Evolutionary conservation across 2,329 filamentous ascomycete species (phyloP).

Genomic region (Fonsecaea pugnacius): DNA sequence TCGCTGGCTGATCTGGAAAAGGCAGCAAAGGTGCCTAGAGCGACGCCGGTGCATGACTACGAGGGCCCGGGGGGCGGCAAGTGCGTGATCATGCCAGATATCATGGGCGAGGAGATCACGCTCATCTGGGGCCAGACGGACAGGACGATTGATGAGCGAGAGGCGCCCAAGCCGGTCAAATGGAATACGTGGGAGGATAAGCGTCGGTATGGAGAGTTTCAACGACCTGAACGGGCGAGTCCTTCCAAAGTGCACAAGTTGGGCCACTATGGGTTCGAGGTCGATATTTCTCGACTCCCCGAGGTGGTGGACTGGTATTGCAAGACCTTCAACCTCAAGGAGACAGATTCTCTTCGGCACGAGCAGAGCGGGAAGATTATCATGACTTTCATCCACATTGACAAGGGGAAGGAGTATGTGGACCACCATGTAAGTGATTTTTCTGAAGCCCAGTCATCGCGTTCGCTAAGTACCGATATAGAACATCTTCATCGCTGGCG

Average conservation of each 20-base stretch:
- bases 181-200: conserved; percentile 44
- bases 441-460: no score
- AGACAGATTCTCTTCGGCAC: not conserved
- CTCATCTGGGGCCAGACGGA: conserved; percentile 15
- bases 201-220: conserved; percentile 44
- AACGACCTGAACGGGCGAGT: conserved; percentile 32
- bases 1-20: conserved; percentile 11
- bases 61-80: conserved; percentile 27
- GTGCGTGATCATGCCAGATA: conserved; percentile 27
- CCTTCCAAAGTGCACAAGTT: no score
- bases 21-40: not conserved
- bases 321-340: no score
- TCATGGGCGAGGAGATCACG: conserved; percentile 23
- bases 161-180: conserved; percentile 36
- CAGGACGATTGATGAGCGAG: conserved; percentile 16
- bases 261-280: no score
- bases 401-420: conserved; percentile 49
- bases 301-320: no score
- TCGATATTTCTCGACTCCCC: no score
- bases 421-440: conserved; percentile 57
- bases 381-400: conserved; percentile 56
- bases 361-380: conserved; percentile 30
- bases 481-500: conserved; percentile 19
- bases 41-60: not conserved
- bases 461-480: not conserved